These are phyloP conservation scores for Chytriomyces hyalinus DNA, from an alignment of 192 early-diverging fungal species.

Conservation along the genomic window DNA sequence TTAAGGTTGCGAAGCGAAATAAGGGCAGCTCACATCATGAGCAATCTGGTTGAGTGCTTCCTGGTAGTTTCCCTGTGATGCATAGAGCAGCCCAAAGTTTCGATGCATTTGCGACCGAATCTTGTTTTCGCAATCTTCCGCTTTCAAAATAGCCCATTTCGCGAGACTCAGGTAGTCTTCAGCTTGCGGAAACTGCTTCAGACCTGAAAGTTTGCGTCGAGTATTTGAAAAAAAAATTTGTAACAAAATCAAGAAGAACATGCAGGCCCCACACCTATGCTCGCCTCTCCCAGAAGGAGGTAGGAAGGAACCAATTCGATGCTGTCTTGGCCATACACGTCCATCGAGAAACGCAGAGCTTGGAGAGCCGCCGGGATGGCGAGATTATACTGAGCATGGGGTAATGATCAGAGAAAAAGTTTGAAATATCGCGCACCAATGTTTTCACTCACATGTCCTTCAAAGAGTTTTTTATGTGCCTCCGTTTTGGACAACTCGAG, in stretches of 20 bases:
- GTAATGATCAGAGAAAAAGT: conserved; percentile 8
- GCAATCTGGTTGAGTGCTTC: conserved; percentile 54
- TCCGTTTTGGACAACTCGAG: conserved; percentile 57
- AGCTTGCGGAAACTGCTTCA: conserved; percentile 60
- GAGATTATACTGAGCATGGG: conserved; percentile 49
- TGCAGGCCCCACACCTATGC: conserved; percentile 46
- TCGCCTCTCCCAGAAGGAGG: conserved; percentile 64
- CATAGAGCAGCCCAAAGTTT: conserved; percentile 63
- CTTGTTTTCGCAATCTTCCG: conserved; percentile 40
- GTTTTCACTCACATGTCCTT: conserved; percentile 49
- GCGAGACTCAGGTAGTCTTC: conserved; percentile 66
- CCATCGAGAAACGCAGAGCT: conserved; percentile 61
- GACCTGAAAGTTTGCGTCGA: conserved; percentile 28
- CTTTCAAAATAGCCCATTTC: conserved; percentile 63
- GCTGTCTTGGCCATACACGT: conserved; percentile 54
- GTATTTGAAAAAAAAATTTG: background rate
- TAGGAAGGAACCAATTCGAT: conserved; percentile 65
- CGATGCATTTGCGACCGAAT: conserved; percentile 55
- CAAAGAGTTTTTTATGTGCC: conserved; percentile 65
- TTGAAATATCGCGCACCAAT: conserved; percentile 14
- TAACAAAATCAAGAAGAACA: background rate
- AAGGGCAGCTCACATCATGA: conserved; percentile 46
- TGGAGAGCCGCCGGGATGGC: conserved; percentile 67
- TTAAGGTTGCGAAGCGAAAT: conserved; percentile 19
- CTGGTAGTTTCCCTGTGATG: conserved; percentile 39